These are phyloP conservation scores for Tothia fuscella DNA, from an alignment of 2,329 filamentous ascomycete genomes.

Conservation along the genomic window DNA sequence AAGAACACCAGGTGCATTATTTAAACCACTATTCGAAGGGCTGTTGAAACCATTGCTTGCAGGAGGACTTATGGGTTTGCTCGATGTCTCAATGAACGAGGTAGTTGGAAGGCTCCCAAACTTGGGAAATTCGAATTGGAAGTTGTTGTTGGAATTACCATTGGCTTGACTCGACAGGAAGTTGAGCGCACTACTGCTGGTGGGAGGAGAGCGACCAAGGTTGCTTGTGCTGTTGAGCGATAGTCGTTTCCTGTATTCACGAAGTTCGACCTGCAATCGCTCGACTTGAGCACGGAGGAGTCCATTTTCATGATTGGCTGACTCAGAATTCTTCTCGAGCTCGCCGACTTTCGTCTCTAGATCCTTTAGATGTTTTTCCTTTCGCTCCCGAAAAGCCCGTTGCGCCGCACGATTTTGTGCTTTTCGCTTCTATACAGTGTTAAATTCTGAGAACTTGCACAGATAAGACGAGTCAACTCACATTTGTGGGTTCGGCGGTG, in stretches of 20 bases:
- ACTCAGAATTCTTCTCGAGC: constrained; percentile 69
- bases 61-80: constrained; percentile 17
- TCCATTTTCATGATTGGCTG: constrained; percentile 74
- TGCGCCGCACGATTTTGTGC: constrained; percentile 91
- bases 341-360: constrained; percentile 59
- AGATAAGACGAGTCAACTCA: constrained; percentile 42
- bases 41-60: constrained; percentile 14
- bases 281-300: constrained; percentile 79
- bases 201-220: constrained; percentile 36
- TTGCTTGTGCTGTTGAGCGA: constrained; percentile 43
- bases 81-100: constrained; percentile 39
- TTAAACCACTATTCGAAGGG: background rate
- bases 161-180: constrained; percentile 27
- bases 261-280: constrained; percentile 70
- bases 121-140: constrained; percentile 91
- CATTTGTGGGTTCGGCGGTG: constrained; percentile 88
- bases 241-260: constrained; percentile 81
- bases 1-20: constrained; percentile 16
- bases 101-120: constrained; percentile 62
- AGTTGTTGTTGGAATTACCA: constrained; percentile 49
- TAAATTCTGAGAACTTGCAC: constrained; percentile 10
- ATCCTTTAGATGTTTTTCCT: constrained; percentile 81
- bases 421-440: constrained; percentile 65
- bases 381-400: constrained; percentile 84
- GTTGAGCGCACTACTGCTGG: constrained; percentile 31